Evolutionary conservation across 371 early-diverging fungal genomes (phyloP).

Genomic region (Funneliformis caledonium): DNA sequence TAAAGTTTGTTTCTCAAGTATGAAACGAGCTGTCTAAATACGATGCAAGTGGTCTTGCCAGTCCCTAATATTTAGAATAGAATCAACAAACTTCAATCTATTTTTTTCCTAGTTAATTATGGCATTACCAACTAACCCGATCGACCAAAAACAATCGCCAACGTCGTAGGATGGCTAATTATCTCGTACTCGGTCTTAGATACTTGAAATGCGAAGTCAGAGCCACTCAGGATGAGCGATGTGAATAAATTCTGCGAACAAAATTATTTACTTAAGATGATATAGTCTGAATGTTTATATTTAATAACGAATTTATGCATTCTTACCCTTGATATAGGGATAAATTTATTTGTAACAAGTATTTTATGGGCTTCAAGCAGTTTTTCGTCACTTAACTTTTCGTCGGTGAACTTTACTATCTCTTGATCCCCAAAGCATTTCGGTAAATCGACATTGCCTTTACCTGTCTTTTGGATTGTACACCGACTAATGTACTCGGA

Average conservation of each 20-base stretch:
- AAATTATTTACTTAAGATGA: neutral
- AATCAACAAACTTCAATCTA: neutral
- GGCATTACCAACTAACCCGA: slow-evolving; percentile 16
- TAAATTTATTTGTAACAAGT: slow-evolving; percentile 27
- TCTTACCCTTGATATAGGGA: slow-evolving; percentile 27
- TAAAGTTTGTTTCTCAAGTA: neutral
- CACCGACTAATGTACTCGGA: neutral
- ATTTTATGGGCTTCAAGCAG: slow-evolving; percentile 14
- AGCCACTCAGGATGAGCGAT: slow-evolving; percentile 17
- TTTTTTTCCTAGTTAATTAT: neutral
- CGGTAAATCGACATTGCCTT: neutral
- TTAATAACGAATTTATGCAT: neutral
- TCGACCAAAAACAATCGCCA: slow-evolving; percentile 35
- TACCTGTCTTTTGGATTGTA: neutral
- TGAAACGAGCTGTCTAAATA: neutral
- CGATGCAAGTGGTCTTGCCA: neutral
- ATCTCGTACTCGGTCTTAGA: slow-evolving; percentile 25
- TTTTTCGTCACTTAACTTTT: neutral
- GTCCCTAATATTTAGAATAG: neutral
- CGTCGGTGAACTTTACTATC: neutral
- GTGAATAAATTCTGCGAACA: slow-evolving; percentile 16
- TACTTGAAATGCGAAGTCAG: slow-evolving; percentile 28
- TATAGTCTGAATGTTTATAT: neutral
- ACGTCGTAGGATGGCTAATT: slow-evolving; percentile 23
- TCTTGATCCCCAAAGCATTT: neutral